These are phyloP conservation scores for Aspergillaceae sp. DNA, from an alignment of 2,329 filamentous ascomycete genomes.

Conservation along the genomic window DNA sequence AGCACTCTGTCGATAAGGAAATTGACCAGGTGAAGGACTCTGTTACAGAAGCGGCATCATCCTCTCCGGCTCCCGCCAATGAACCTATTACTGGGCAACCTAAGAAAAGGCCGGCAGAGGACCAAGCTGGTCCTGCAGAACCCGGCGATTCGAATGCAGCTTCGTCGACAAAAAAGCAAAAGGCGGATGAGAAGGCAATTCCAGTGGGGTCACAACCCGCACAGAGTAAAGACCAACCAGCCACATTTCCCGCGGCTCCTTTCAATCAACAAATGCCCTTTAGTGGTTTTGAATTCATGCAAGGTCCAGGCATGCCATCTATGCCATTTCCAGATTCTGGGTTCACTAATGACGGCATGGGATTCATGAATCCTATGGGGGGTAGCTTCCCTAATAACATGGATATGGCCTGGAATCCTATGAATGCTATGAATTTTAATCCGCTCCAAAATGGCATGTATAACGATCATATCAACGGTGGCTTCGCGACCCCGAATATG, in stretches of 20 bases:
- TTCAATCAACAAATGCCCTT: conserved; percentile 31
- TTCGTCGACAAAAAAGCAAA: conserved; percentile 35
- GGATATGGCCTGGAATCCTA: conserved; percentile 34
- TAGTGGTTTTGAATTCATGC: conserved; percentile 24
- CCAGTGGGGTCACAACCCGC: conserved; percentile 3
- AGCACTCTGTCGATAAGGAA: conserved; percentile 11
- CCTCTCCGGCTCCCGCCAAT: conserved; percentile 23
- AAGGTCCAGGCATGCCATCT: conserved; percentile 20
- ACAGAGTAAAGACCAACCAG: conserved; percentile 10
- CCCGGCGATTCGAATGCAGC: conserved; percentile 31
- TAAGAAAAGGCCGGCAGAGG: conserved; percentile 78
- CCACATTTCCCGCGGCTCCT: conserved; percentile 11
- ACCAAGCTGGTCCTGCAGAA: conserved; percentile 50
- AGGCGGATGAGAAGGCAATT: conserved; percentile 30
- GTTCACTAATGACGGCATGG: conserved; percentile 24
- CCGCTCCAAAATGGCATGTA: conserved; percentile 29
- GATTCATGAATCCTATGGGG: conserved; percentile 35
- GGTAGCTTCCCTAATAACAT: conserved; percentile 24
- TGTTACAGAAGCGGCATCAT: conserved; percentile 13
- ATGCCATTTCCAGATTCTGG: conserved; percentile 28
- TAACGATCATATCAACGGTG: conserved; percentile 22
- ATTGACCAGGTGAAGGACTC: conserved; percentile 7
- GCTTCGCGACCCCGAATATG: conserved; percentile 27
- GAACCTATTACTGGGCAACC: conserved; percentile 33
- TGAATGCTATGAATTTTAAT: conserved; percentile 37